Evolutionary conservation across 371 early-diverging fungal genomes (phyloP), one percentile per base, ranked within the genome.

Genomic region (Quaeritorhiza haematococci): DNA sequence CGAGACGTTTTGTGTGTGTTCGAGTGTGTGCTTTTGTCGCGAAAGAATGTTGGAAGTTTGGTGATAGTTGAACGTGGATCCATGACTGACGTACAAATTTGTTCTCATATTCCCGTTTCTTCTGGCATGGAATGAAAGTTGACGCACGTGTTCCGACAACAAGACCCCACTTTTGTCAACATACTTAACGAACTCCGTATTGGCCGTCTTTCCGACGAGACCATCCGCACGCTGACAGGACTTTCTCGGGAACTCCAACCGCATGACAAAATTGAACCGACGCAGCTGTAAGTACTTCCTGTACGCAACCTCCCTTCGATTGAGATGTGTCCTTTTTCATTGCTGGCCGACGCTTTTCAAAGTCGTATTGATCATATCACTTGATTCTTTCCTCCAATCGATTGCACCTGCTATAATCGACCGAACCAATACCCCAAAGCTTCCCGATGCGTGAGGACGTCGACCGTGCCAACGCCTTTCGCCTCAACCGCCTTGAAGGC

Each of bases 281-380:
- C 93, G 0, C 84, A 87, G 69, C 73, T 94, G 76, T 93, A 84
- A 68, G 76, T 58, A n/a, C 38, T n/a, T n/a, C n/a, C n/a, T n/a
- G n/a, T n/a, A n/a, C n/a, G n/a, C n/a, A n/a, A n/a, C n/a, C n/a
- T n/a, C n/a, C n/a, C n/a, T n/a, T n/a, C n/a, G n/a, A n/a, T n/a
- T n/a, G n/a, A n/a, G n/a, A n/a, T n/a, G n/a, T n/a, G n/a, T n/a
- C n/a, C n/a, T n/a, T n/a, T n/a, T n/a, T n/a, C n/a, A n/a, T n/a
- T n/a, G n/a, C n/a, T n/a, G n/a, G n/a, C n/a, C n/a, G n/a, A n/a
- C n/a, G n/a, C n/a, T n/a, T n/a, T n/a, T n/a, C n/a, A n/a, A n/a
- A n/a, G n/a, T n/a, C n/a, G n/a, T 2, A 19, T 38, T 26, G 54
- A 8, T 23, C 24, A 29, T 41, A 33, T 32, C 32, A 26, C 24